Evolutionary conservation across 345 rosid species (phyloP), one percentile per base, ranked within the genome.

Genomic region (Hypericum androsaemum): DNA sequence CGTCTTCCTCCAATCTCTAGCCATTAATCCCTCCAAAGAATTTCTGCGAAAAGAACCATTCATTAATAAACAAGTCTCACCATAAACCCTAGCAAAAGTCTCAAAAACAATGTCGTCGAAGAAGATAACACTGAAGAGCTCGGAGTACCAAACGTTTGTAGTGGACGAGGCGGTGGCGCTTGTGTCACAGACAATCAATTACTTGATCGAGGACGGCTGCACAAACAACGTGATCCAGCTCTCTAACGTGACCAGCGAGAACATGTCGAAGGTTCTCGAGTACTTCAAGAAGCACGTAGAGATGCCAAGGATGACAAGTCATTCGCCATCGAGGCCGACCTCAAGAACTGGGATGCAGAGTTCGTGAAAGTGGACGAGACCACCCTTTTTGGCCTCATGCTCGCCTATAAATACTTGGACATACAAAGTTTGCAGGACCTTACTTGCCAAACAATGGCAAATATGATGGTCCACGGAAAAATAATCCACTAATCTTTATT

Each of bases 131-230:
- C 47, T 43, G 14, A 43, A 43, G 47, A 43, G 47, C 13, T 43
- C 47, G 7, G 47, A 43, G 7, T 12, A 16, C 11, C 14, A 43
- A 12, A 11, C 47, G 47, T 43, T 43, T 12, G 47, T 12, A 7
- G 47, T 43, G n/a, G 12, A 11, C 13, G 47, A 43, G 47, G 47
- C n/a, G 47, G 47, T 43, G 6, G 47, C 47, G 6, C 1, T 8
- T 7, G 5, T 12, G 15, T 43, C 47, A 12, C 12, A 43, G 12
- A 43, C 12, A 2, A 43, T 43, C 47, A 43, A 11, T 10, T 2
- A 43, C 47, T 12, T 43, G 47, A 43, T n/a, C n/a, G n/a, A 43
- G 7, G 47, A 43, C 13, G 47, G 15, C 47, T 43, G 47, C 47
- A 16, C n/a, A 10, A 12, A 43, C 12, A 11, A 11, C 13, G 12